Conservation (phyloP, 495 filamentous ascomycete genomes). For the Cairneyella variabilis region DNA sequence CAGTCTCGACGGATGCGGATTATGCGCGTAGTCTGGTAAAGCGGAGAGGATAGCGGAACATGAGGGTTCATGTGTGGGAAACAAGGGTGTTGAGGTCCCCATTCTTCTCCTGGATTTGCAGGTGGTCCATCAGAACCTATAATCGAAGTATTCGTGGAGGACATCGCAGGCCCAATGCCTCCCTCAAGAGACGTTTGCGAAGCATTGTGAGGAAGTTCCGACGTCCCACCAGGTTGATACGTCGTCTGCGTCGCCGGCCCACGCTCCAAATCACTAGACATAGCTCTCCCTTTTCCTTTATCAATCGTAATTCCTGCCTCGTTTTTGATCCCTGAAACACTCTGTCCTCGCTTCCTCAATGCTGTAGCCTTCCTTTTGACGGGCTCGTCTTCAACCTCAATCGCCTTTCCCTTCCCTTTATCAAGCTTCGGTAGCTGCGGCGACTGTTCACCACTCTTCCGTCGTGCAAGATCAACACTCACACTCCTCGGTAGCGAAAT, state of each 20-base stretch:
- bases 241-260: constrained; percentile 26
- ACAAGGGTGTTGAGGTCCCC: constrained; percentile 88
- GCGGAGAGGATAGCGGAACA: constrained; percentile 69
- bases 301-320: constrained; percentile 29
- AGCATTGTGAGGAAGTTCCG: constrained; percentile 23
- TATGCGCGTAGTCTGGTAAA: constrained; percentile 75
- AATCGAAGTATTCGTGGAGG: constrained; percentile 49
- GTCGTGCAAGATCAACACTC: constrained; percentile 24
- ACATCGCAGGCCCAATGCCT: constrained; percentile 45
- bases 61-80: constrained; percentile 92
- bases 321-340: constrained; percentile 26
- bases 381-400: constrained; percentile 22
- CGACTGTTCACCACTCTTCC: constrained; percentile 34
- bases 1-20: constrained; percentile 90
- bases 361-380: constrained; percentile 20
- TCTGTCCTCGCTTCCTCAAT: constrained; percentile 5
- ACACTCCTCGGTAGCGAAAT: constrained; percentile 63
- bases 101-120: constrained; percentile 45
- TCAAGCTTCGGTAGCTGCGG: constrained; percentile 11
- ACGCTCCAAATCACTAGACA: constrained; percentile 48
- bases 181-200: constrained; percentile 36
- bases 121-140: constrained; percentile 41
- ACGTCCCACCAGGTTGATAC: constrained; percentile 28
- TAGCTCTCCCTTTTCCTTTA: constrained; percentile 43
- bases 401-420: constrained; percentile 25